A percentile compares a stretch with the other conserved stretches of the same genome.
phyloP scores from a whole-genome alignment of 805 yeast genomes.

The Cyberlindnera maritima region DNA sequence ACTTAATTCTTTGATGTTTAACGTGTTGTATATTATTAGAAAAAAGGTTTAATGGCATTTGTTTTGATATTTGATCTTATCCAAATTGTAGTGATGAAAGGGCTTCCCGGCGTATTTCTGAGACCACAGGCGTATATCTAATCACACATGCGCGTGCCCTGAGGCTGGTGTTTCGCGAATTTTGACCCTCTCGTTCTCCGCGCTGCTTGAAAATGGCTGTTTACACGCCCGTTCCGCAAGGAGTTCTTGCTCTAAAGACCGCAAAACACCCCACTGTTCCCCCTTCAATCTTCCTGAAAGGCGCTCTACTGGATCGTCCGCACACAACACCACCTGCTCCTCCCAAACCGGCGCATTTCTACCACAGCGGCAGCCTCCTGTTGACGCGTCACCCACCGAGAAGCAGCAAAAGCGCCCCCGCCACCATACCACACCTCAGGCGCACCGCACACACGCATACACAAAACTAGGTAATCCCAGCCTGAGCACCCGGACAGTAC shows the following conservation, averaged over 20 bases:
- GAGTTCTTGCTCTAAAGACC: not conserved
- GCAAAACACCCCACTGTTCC: not conserved
- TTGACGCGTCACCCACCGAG: slow-evolving; percentile 1
- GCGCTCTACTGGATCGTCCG: not conserved
- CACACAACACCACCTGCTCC: not conserved
- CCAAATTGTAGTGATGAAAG: not conserved
- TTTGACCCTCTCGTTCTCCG: not conserved
- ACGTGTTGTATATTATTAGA: not conserved
- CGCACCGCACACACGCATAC: too few species aligned
- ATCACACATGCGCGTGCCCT: too few species aligned
- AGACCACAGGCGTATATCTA: not conserved
- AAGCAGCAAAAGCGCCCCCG: not conserved
- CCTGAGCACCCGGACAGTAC: not conserved
- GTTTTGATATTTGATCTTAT: not conserved
- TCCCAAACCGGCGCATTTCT: not conserved
- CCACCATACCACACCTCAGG: not conserved
- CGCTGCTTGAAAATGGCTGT: slow-evolving; percentile 1
- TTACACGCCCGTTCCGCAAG: not conserved
- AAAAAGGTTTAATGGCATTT: slow-evolving; percentile 2
- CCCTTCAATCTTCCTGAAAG: not conserved
- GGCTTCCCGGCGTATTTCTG: not conserved
- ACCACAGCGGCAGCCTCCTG: not conserved
- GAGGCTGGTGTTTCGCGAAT: slow-evolving; percentile 1
- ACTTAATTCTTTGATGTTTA: not conserved
- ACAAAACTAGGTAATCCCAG: too few species aligned